These are phyloP conservation scores for Eucalyptus pauciflora DNA, from an alignment of 345 rosid species.

Conservation along the genomic window DNA sequence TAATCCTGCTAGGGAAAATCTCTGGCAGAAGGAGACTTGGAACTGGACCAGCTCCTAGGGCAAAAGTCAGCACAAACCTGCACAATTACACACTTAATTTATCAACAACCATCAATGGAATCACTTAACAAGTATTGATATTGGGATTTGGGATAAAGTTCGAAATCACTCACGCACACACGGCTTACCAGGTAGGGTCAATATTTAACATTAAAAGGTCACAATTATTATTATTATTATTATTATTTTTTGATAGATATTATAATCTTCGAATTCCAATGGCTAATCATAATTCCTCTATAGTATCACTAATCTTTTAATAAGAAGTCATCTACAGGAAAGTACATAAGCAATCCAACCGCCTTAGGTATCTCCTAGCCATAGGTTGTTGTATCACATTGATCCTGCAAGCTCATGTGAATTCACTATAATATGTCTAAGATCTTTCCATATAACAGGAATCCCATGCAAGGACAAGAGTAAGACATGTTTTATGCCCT, in stretches of 20 bases:
- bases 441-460: not conserved
- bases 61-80: conserved; percentile 92
- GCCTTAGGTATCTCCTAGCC: not conserved
- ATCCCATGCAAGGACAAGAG: not conserved
- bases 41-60: conserved; percentile 98
- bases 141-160: not conserved
- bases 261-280: not conserved
- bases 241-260: not conserved
- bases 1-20: conserved; percentile 77
- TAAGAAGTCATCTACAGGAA: not conserved
- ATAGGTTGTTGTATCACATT: not conserved
- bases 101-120: not conserved
- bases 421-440: not conserved
- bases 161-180: not conserved
- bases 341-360: not conserved
- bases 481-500: not conserved
- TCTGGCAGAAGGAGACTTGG: conserved; percentile 95
- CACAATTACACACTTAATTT: not conserved
- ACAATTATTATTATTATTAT: not conserved
- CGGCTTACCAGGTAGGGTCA: not conserved
- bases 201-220: not conserved
- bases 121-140: not conserved
- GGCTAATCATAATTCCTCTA: not conserved
- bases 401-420: not conserved
- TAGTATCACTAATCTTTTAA: not conserved